Evolutionary conservation across 768 basidiomycete species (phyloP).

Genomic region (Auricularia sp.): DNA sequence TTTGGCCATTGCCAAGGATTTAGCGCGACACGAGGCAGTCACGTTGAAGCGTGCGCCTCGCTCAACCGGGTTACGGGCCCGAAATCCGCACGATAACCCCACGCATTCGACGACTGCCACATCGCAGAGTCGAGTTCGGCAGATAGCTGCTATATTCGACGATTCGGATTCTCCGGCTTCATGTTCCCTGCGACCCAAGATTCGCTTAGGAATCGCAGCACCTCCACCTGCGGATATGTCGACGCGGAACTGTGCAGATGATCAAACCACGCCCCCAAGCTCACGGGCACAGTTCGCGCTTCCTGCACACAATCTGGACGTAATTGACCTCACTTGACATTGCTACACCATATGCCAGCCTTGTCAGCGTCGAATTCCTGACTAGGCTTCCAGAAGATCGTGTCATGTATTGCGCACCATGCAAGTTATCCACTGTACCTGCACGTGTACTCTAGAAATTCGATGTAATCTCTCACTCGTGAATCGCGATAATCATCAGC

Average conservation of each 20-base stretch:
- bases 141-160: not conserved
- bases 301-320: not conserved
- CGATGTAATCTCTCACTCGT: no score
- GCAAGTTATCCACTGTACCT: no score
- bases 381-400: not conserved
- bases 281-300: not conserved
- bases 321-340: not conserved
- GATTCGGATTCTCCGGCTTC: not conserved
- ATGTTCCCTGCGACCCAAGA: not conserved
- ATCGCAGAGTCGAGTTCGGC: not conserved
- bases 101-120: not conserved
- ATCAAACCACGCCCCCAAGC: not conserved
- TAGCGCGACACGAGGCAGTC: no score
- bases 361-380: not conserved
- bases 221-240: not conserved
- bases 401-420: not conserved
- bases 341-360: not conserved
- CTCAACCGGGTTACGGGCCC: not conserved
- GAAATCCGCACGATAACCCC: not conserved
- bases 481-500: no score
- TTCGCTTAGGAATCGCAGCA: not conserved
- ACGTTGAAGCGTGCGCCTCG: not conserved
- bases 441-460: no score
- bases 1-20: no score
- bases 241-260: not conserved